Evolutionary conservation across 192 early-diverging fungal genomes (phyloP).

Genomic region (Entomortierella chlamydospora): DNA sequence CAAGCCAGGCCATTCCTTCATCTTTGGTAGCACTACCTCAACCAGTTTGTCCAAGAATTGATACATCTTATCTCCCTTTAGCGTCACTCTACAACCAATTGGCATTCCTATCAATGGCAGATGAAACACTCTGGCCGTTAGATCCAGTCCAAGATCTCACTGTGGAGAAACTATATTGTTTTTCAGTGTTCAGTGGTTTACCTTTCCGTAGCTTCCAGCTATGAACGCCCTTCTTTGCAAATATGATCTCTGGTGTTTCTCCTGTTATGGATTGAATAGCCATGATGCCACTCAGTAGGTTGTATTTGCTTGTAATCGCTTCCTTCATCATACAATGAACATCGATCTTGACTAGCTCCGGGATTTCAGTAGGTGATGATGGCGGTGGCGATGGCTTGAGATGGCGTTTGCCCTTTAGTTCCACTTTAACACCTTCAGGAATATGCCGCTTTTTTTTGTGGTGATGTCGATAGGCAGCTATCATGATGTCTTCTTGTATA

Average conservation of each 20-base stretch:
- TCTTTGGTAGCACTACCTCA: conserved; percentile 93
- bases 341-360: conserved; percentile 77
- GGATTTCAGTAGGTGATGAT: conserved; percentile 71
- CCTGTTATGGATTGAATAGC: conserved; percentile 91
- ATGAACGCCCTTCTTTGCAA: conserved; percentile 83
- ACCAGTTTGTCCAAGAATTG: conserved; percentile 95
- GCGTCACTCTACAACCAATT: conserved; percentile 82
- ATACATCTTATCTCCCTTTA: conserved; percentile 90
- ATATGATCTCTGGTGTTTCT: conserved; percentile 79
- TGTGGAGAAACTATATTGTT: too few species aligned
- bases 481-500: conserved; percentile 80
- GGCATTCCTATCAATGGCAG: conserved; percentile 75
- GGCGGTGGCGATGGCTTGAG: conserved; percentile 67
- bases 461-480: conserved; percentile 79
- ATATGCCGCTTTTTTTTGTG: conserved; percentile 53
- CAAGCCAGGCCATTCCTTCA: conserved; percentile 92
- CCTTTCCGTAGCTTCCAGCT: conserved; percentile 89
- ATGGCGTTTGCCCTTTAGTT: conserved; percentile 57
- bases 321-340: conserved; percentile 91
- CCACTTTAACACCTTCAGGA: conserved; percentile 46
- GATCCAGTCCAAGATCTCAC: too few species aligned
- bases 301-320: conserved; percentile 89
- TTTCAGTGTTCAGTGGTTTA: neutral
- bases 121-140: neutral
- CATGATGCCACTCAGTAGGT: conserved; percentile 91